These are phyloP conservation scores for Cercophora sp. DNA, from an alignment of 495 filamentous ascomycete genomes.

Conservation along the genomic window DNA sequence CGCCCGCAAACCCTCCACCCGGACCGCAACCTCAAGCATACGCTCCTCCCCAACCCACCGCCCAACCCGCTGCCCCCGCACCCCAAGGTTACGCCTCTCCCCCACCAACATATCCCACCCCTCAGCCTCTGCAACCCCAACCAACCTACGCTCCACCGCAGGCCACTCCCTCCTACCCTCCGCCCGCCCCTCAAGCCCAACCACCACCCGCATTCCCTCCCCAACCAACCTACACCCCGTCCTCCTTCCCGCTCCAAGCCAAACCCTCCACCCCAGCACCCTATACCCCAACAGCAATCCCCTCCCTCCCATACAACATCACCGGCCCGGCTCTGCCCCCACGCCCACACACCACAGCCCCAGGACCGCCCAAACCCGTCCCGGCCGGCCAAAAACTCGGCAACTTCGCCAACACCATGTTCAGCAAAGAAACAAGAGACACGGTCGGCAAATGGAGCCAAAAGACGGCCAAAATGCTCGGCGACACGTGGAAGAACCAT, in stretches of 20 bases:
- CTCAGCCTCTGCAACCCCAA: not conserved
- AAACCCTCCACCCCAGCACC: not conserved
- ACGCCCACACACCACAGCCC: too few species aligned
- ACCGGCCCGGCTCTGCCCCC: too few species aligned
- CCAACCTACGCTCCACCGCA: not conserved
- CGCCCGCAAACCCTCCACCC: too few species aligned
- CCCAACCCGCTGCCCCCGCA: not conserved
- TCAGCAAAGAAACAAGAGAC: conserved; percentile 24
- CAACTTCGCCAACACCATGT: conserved; percentile 21
- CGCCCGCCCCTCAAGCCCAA: not conserved
- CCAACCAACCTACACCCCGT: conserved; percentile 8
- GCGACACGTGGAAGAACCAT: conserved; percentile 19
- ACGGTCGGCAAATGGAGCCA: conserved; percentile 25
- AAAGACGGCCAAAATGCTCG: conserved; percentile 23
- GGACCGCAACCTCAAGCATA: too few species aligned
- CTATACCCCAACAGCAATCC: conserved; percentile 10
- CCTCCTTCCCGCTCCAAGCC: conserved; percentile 11
- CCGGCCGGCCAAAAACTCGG: conserved; percentile 15
- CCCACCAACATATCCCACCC: not conserved
- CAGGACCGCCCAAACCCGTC: not conserved
- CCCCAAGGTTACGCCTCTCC: too few species aligned
- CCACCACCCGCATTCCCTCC: not conserved
- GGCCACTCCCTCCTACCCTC: not conserved
- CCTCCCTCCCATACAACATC: not conserved
- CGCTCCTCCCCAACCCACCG: not conserved